Evolutionary conservation across 108 stramenopile species (phyloP), one percentile per base, ranked within the genome.

Genomic region (Nitzschia putrida): DNA sequence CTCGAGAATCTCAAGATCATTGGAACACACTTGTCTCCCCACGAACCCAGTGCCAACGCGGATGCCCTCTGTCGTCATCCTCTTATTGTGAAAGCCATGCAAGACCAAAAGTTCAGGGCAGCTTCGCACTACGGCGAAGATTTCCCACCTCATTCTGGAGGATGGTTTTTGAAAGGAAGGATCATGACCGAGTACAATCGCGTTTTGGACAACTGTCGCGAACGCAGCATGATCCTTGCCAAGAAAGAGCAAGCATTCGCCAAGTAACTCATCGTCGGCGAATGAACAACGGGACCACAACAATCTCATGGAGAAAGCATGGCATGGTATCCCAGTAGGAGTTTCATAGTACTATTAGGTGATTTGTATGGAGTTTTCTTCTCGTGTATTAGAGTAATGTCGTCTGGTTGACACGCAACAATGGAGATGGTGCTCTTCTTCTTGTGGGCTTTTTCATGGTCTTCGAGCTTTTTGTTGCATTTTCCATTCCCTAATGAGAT

Each of bases 31-130:
- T 8, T 59, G 11, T 59, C 58, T 2, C 58, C 58, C 6, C n/a
- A 34, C 34, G 58, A 59, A 29, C 16, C 26, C 11, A 40, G 58
- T 59, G 34, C 58, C 34, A 59, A 37, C 7, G 58, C 58, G 12
- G 58, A 59, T 39, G 58, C 58, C 37, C 11, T 59, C 29, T 29
- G 58, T 59, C 58, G 38, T 38, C 58, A 59, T 59, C 58, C 58
- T 3, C 13, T 59, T 2, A 59, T 59, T 59, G 16, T 16, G 1
- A n/a, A 59, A 20, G 58, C 58, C 16, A 34, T 59, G 8, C 26
- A 40, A 37, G 29, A 39, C 7, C 11, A 34, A 12, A 40, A 40
- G 58, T 2, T 1, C 0, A 37, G 58, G 11, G 12, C 12, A n/a
- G 12, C 54, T 4, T 13, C 22, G 54, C 34, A 49, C 20, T 11